A percentile compares a stretch with the other conserved stretches of the same genome.
Conservation (phyloP, 306 rosid species). For the Mimosa bimucronata region DNA sequence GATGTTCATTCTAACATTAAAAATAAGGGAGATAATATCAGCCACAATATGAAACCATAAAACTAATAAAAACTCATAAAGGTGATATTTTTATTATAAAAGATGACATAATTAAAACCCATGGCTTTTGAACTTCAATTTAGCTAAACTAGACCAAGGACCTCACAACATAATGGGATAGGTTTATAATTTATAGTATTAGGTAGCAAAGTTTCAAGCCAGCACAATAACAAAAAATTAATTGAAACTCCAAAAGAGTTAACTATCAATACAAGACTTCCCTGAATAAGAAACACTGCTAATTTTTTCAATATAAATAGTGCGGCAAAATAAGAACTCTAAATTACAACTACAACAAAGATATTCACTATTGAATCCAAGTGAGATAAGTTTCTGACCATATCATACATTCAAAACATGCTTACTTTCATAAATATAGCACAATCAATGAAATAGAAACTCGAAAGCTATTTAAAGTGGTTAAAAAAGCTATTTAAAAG, state of each 20-base stretch:
- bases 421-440: not conserved
- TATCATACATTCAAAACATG: conserved; percentile 1
- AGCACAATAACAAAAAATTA: not conserved
- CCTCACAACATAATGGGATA: too few species aligned
- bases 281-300: not conserved
- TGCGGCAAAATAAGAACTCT: not conserved
- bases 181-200: not conserved
- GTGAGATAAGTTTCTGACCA: conserved; percentile 3
- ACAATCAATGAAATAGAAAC: not conserved
- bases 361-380: not conserved
- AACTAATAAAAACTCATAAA: conserved; percentile 19
- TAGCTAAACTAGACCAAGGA: not conserved
- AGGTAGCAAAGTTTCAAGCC: not conserved
- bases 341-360: not conserved
- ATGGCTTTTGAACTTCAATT: not conserved
- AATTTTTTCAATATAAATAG: not conserved
- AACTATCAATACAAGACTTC: not conserved
- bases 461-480: too few species aligned
- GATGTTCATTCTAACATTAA: conserved; percentile 63
- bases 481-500: not conserved
- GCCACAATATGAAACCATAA: conserved; percentile 1
- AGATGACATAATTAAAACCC: not conserved
- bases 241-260: not conserved
- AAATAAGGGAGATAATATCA: not conserved
- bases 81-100: not conserved